A percentile compares a stretch with the other conserved stretches of the same genome.
Evolutionary conservation across 202 grass and related monocot species (phyloP).

Genomic region (Elaeis oleifera): DNA sequence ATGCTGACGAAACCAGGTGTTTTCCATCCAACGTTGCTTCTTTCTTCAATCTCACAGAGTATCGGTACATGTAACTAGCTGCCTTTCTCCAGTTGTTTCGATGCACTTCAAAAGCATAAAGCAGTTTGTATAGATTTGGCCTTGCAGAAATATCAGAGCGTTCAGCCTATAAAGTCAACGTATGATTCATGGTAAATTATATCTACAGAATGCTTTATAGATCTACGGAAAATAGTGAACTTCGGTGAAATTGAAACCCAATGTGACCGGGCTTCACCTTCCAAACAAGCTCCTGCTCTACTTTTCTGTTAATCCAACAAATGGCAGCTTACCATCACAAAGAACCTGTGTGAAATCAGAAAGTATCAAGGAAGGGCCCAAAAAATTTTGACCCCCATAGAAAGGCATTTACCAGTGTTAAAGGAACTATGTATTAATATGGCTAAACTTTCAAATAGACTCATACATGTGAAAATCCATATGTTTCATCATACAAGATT

Average conservation of each 20-base stretch:
- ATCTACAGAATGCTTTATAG: no score
- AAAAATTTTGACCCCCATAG: no score
- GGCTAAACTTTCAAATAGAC: no score
- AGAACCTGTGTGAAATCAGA: slow-evolving; percentile 44
- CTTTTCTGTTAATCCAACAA: slow-evolving; percentile 76
- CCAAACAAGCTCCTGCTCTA: slow-evolving; percentile 91
- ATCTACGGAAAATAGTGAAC: neutral
- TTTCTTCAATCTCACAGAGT: slow-evolving; percentile 74
- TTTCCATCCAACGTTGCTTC: slow-evolving; percentile 52
- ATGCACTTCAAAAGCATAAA: slow-evolving; percentile 88
- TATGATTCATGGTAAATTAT: slow-evolving; percentile 5
- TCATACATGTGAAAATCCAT: no score
- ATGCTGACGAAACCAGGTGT: slow-evolving; percentile 32
- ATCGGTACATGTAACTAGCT: slow-evolving; percentile 80
- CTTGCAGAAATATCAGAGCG: slow-evolving; percentile 70
- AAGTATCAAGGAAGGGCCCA: neutral
- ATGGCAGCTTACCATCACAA: slow-evolving; percentile 83
- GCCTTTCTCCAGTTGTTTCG: slow-evolving; percentile 98
- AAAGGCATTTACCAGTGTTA: no score
- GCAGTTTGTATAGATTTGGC: slow-evolving; percentile 85
- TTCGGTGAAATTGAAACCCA: neutral
- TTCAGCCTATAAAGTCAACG: slow-evolving; percentile 60
- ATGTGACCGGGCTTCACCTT: slow-evolving; percentile 38
- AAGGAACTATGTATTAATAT: no score
- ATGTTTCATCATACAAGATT: no score